These are phyloP conservation scores for Clitopilus hobsonii DNA, from an alignment of 768 basidiomycete species.

Conservation along the genomic window DNA sequence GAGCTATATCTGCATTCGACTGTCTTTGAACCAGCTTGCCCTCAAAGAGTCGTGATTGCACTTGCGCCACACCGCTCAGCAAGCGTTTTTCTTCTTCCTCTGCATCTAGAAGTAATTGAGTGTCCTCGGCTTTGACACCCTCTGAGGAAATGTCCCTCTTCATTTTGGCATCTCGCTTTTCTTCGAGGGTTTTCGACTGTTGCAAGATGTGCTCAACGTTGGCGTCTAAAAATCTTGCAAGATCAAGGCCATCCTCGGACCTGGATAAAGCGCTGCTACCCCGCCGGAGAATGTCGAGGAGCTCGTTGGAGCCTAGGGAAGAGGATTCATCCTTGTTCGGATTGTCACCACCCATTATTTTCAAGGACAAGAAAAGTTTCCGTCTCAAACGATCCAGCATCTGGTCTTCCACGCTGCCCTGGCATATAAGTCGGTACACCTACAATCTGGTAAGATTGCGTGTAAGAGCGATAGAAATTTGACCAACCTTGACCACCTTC, in stretches of 20 bases:
- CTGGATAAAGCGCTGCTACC: constrained; percentile 51
- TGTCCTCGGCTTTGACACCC: constrained; percentile 6
- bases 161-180: constrained; percentile 37
- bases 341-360: constrained; percentile 48
- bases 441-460: constrained; percentile 14
- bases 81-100: constrained; percentile 51
- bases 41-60: constrained; percentile 55
- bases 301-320: constrained; percentile 36
- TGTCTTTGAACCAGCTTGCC: constrained; percentile 37
- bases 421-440: constrained; percentile 69
- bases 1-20: constrained; percentile 36
- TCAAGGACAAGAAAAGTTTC: constrained; percentile 63
- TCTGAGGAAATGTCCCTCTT: constrained; percentile 32
- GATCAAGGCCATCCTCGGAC: constrained; percentile 30
- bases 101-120: constrained; percentile 31
- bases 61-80: constrained; percentile 52
- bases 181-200: constrained; percentile 38
- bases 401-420: constrained; percentile 71
- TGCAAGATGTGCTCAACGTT: constrained; percentile 39
- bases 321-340: constrained; percentile 15
- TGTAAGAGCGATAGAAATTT: neutral
- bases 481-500: constrained; percentile 55
- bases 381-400: constrained; percentile 68
- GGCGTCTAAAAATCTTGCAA: constrained; percentile 40
- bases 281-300: constrained; percentile 51